Conservation (phyloP, 768 basidiomycete genomes). For the Tulasnella calospora region DNA sequence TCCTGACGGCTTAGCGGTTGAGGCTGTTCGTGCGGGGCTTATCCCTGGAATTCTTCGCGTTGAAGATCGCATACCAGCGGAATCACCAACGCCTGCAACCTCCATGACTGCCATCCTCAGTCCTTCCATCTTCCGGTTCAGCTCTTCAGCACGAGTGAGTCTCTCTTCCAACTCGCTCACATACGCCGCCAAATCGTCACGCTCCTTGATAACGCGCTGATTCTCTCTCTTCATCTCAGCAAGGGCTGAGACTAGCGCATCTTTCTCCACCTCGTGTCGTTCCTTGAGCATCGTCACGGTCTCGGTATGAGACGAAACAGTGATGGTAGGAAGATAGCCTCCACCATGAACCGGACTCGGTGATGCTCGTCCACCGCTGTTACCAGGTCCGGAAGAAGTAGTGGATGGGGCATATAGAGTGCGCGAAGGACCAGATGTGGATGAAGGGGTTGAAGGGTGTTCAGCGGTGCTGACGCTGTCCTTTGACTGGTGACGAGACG, state of each 20-base stretch:
- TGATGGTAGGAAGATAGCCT: background rate
- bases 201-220: conserved; percentile 6
- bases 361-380: background rate
- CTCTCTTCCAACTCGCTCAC: conserved; percentile 24
- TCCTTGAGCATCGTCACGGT: conserved; percentile 22
- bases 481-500: background rate
- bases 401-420: conserved; percentile 18
- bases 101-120: conserved; percentile 20
- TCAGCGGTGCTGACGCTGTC: conserved; percentile 6
- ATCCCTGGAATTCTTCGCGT: background rate
- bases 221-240: conserved; percentile 24
- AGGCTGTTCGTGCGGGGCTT: background rate
- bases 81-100: background rate
- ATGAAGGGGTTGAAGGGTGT: conserved; percentile 21
- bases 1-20: background rate
- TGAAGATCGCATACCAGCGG: background rate
- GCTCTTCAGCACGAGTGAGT: conserved; percentile 10
- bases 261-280: conserved; percentile 28
- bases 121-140: conserved; percentile 24
- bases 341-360: background rate
- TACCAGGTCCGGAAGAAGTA: background rate
- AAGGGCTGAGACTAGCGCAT: conserved; percentile 25
- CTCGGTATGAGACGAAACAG: conserved; percentile 14
- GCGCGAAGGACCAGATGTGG: conserved; percentile 18
- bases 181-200: conserved; percentile 20